Percentiles rank a stretch among this genome's conserved stretches.
Evolutionary conservation across 306 rosid genomes (phyloP).

Genomic region (Dryas octopetala): DNA sequence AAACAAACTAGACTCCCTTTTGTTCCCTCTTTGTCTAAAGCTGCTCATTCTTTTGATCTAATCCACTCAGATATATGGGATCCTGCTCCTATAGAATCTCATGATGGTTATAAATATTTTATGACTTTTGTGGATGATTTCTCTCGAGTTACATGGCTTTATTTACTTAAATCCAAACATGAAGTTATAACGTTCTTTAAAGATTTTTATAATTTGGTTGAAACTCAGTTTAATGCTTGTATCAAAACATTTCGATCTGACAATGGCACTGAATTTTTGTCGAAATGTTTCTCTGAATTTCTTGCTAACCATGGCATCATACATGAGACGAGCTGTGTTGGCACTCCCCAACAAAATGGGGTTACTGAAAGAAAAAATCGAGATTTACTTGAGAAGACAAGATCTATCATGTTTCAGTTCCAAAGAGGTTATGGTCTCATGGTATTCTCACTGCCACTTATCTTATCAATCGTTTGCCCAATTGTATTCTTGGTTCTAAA

Average conservation of each 20-base stretch:
- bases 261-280: not conserved
- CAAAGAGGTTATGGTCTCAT: too few species aligned
- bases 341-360: too few species aligned
- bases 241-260: not conserved
- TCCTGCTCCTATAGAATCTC: not conserved
- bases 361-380: too few species aligned
- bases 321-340: not conserved
- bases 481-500: too few species aligned
- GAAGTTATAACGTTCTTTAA: not conserved
- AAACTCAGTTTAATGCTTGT: not conserved
- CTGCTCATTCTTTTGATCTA: constrained; percentile 6
- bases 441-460: too few species aligned
- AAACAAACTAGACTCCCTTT: constrained; percentile 9
- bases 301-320: not conserved
- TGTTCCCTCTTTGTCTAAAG: not conserved
- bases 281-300: not conserved
- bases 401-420: too few species aligned
- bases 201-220: not conserved
- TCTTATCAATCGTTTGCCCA: too few species aligned
- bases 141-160: not conserved
- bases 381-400: too few species aligned
- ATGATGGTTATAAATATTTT: constrained; percentile 15
- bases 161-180: not conserved
- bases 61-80: constrained; percentile 18
- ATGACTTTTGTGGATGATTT: not conserved